Evolutionary conservation across 2,329 filamentous ascomycete species (phyloP), one percentile per base, ranked within the genome.

Genomic region (Epichloe elymi): DNA sequence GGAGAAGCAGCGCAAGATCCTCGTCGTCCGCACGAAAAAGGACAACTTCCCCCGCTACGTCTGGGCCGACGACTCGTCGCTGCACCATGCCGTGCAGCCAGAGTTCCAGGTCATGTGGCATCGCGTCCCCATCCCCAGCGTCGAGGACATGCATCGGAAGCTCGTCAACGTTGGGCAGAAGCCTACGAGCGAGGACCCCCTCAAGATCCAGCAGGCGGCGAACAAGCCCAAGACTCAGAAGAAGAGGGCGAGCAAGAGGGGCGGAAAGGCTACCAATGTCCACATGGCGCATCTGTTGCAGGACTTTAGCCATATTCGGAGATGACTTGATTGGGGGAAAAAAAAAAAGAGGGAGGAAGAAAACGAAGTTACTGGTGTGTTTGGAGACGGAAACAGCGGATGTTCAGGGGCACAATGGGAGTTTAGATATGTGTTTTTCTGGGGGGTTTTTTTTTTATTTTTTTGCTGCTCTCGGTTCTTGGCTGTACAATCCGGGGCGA

Each of bases 21-120:
- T 97, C 37, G 88, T 96, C 5, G 86, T 88, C 20, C 81, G 90
- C 54, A 90, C 90, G 51, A 94, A 93, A 70, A 97, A 97, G 72
- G 91, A 97, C 65, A 85, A 86, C 62, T 79, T 86, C 59, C 83
- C 83, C 91, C 82, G 84, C 60, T 87, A 85, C 71, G 83, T 98
- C 49, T 97, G 90, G 88, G 77, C 83, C 49, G 88, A 98, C 66
- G 88, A 95, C 60, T 79, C 88, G 14, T 83, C 81, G 12, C 76
- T 95, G 49, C 79, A 82, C 60, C 78, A 89, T 63, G 65, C 72
- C 37, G 83, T 97, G 58, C 89, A 96, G 62, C 70, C 78, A 8
- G 88, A 95, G 65, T 96, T 97, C 66, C 78, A 83, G 65, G 72
- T 74, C 53, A 85, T 91, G 70, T 98, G 90, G 89, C 77, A 84